These are phyloP conservation scores for Thuja plicata DNA, from an alignment of 83 land plant genomes.

Conservation along the genomic window DNA sequence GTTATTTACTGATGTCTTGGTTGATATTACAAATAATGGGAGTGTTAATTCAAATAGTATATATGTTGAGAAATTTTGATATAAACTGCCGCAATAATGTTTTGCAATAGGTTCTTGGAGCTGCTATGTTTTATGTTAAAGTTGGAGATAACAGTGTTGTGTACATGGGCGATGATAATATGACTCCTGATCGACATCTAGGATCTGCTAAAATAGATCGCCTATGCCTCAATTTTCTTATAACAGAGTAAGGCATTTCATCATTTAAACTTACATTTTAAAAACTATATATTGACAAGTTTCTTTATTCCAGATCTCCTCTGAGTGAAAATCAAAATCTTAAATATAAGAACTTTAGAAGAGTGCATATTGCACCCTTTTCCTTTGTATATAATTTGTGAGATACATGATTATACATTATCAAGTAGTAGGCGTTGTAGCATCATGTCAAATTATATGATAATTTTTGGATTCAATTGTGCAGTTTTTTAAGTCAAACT, in stretches of 20 bases:
- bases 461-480: no score
- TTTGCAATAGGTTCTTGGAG: slow-evolving; percentile 81
- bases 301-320: background rate
- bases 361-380: background rate
- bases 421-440: no score
- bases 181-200: slow-evolving; percentile 99
- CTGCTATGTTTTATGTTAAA: slow-evolving; percentile 96
- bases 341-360: background rate
- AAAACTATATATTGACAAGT: background rate
- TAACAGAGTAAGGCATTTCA: slow-evolving; percentile 76
- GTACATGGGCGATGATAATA: slow-evolving; percentile 98
- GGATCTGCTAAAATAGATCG: slow-evolving; percentile 99
- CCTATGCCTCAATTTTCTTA: slow-evolving; percentile 81
- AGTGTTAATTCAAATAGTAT: background rate
- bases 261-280: background rate
- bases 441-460: no score
- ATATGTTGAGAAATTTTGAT: background rate
- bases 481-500: no score
- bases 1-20: background rate
- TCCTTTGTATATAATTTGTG: background rate
- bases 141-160: slow-evolving; percentile 83
- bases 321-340: background rate
- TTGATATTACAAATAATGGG: background rate
- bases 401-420: background rate
- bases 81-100: background rate